Evolutionary conservation across 2,329 filamentous ascomycete species (phyloP).

Genomic region (Pseudogymnoascus sp.): DNA sequence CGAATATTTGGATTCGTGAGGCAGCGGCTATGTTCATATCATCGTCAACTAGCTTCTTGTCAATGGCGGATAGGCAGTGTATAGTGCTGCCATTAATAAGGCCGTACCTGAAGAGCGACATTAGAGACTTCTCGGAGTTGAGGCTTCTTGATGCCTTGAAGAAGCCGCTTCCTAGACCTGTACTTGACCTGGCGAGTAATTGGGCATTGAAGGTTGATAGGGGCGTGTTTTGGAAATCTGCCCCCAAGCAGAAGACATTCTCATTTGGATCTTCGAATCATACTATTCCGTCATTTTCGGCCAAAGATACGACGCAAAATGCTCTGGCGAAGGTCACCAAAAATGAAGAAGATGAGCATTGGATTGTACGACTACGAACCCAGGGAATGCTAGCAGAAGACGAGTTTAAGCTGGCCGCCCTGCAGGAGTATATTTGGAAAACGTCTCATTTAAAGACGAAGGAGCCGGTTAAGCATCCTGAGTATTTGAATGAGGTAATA

Average conservation of each 20-base stretch:
- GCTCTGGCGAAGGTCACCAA: constrained; percentile 56
- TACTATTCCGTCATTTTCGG: constrained; percentile 43
- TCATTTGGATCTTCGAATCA: constrained; percentile 52
- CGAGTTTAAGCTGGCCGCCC: constrained; percentile 76
- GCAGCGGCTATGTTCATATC: constrained; percentile 78
- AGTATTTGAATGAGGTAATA: constrained; percentile 61
- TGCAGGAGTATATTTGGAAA: constrained; percentile 88
- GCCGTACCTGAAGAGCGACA: constrained; percentile 69
- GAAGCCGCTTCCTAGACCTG: constrained; percentile 65
- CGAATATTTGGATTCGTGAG: constrained; percentile 91
- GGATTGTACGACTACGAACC: constrained; percentile 76
- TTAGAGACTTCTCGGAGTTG: constrained; percentile 62
- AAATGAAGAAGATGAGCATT: constrained; percentile 90
- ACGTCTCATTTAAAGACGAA: constrained; percentile 63
- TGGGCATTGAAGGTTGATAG: constrained; percentile 80
- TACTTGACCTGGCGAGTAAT: constrained; percentile 75
- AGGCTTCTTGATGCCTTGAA: constrained; percentile 74
- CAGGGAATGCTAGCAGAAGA: constrained; percentile 76
- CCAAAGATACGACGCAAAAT: constrained; percentile 46
- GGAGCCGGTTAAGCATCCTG: constrained; percentile 20
- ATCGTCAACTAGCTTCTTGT: constrained; percentile 65
- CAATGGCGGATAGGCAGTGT: constrained; percentile 72
- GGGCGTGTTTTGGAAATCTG: constrained; percentile 78
- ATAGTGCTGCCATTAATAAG: constrained; percentile 72
- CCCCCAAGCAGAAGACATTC: constrained; percentile 62